A percentile compares a stretch with the other conserved stretches of the same genome.
phyloP scores from a whole-genome alignment of 2,329 filamentous ascomycete genomes.

The Sphaceloma murrayae region DNA sequence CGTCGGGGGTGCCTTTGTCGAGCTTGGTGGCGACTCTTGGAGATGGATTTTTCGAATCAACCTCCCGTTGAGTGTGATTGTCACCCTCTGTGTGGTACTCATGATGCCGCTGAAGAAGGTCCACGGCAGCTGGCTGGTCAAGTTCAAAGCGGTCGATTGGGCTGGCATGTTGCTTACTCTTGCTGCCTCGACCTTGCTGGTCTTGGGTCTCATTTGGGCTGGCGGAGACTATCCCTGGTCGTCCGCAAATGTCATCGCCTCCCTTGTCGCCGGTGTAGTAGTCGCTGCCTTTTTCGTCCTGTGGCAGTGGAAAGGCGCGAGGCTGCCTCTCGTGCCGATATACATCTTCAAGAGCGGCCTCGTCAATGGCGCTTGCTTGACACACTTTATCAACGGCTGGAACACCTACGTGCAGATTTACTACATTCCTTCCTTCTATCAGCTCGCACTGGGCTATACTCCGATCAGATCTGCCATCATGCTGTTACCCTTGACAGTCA shows the following conservation, averaged over 20 bases:
- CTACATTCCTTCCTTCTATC: conserved; percentile 36
- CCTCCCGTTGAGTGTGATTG: conserved; percentile 42
- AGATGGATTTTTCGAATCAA: conserved; percentile 34
- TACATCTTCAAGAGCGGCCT: conserved; percentile 43
- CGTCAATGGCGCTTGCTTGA: conserved; percentile 45
- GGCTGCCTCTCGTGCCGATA: conserved; percentile 41
- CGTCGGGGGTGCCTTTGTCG: conserved; percentile 43
- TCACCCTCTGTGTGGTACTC: conserved; percentile 41
- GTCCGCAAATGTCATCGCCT: conserved; percentile 45
- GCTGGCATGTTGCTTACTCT: conserved; percentile 40
- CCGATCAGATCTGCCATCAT: conserved; percentile 35
- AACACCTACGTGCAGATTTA: conserved; percentile 50
- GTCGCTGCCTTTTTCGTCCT: conserved; percentile 43
- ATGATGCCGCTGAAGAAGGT: conserved; percentile 50
- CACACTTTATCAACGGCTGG: conserved; percentile 45
- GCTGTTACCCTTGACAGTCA: conserved; percentile 33
- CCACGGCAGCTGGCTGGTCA: conserved; percentile 41
- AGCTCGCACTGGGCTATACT: conserved; percentile 38
- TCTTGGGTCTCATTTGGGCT: conserved; percentile 50
- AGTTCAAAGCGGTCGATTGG: conserved; percentile 45
- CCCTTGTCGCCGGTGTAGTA: conserved; percentile 43
- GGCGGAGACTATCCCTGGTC: conserved; percentile 50
- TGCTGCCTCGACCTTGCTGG: conserved; percentile 36
- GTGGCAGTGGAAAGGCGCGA: conserved; percentile 45
- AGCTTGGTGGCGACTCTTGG: conserved; percentile 18